Base-by-base conservation (phyloP, 805 yeast species). In the Candida mattraensis region DNA sequence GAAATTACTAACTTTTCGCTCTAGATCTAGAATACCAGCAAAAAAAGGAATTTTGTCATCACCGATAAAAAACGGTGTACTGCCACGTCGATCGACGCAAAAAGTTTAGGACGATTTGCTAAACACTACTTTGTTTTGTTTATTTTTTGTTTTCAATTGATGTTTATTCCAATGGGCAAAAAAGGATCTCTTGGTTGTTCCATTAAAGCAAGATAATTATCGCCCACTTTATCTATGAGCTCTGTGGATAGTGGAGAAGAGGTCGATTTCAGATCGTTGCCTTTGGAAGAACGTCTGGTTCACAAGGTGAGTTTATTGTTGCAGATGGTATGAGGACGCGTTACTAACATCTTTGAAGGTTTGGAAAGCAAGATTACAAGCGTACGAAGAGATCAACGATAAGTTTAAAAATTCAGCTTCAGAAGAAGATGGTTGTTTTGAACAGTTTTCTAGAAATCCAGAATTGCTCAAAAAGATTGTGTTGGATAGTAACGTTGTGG, bases 291-390 rank as follows among this genome's bases (percentile, higher is more conserved):
- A 35, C 69, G 87, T 34, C 61, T 84, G 33, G 64, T 60, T 6
- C 88, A 84, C 56, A 81, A 83, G 54, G 75, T 74, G 46, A 22
- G 74, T 60, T 28, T 7, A 21, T 11, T 10, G 19, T 13, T 10
- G 25, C 4, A 12, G 15, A 15, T 12, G 10, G 17, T 6, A 17
- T 4, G 9, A 5, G 13, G 16, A 33, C 37, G 37, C 35, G 40
- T 24, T 29, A 24, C 39, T 36, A 28, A 30, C 33, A 22, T 9
- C 24, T 14, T 10, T 53, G 48, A 22, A 53, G 67, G 44, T 64
- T 5, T 93, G 98, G 98, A 89, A 87, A 61, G 97, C 79, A 10
- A 78, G 99, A 42, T 64, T 74, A 37, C 75, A 69, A 12, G 96
- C 91, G 0, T 91, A 89, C 58, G 83, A 80, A 36, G 91, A 85